These are phyloP conservation scores for Phytophthora colocasiae DNA, from an alignment of 352 stramenopile genomes.

Conservation along the genomic window DNA sequence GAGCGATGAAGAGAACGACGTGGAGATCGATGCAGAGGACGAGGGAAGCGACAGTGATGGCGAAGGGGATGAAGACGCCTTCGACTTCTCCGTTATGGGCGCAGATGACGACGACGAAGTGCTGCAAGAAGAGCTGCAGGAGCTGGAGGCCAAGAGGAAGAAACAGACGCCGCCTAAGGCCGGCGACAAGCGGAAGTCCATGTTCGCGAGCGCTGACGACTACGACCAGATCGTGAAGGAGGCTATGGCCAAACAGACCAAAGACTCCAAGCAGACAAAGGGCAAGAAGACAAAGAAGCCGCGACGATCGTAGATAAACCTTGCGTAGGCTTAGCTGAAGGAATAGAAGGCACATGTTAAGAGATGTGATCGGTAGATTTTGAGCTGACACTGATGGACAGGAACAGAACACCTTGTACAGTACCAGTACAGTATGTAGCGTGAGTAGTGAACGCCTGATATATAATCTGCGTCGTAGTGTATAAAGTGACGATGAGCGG, in stretches of 20 bases:
- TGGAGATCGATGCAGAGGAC: conserved; percentile 44
- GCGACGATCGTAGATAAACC: conserved; percentile 26
- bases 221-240: conserved; percentile 78
- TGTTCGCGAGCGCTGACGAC: conserved; percentile 82
- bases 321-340: conserved; percentile 28
- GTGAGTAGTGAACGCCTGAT: too few species aligned
- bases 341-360: conserved; percentile 28
- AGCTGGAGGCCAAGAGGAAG: conserved; percentile 50
- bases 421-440: too few species aligned
- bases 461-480: too few species aligned
- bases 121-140: conserved; percentile 46
- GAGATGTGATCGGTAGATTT: conserved; percentile 13
- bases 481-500: too few species aligned
- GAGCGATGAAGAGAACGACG: conserved; percentile 47
- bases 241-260: conserved; percentile 64
- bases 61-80: conserved; percentile 42
- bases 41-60: conserved; percentile 52
- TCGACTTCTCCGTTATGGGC: conserved; percentile 61
- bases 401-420: too few species aligned
- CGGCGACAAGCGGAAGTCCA: conserved; percentile 64
- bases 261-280: conserved; percentile 23
- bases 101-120: conserved; percentile 55
- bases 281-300: conserved; percentile 53
- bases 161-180: conserved; percentile 61
- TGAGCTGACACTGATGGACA: too few species aligned